Percentiles rank a stretch among this genome's conserved stretches.
Evolutionary conservation across 805 yeast genomes (phyloP).

Genomic region (Kazachstania psychrophila): DNA sequence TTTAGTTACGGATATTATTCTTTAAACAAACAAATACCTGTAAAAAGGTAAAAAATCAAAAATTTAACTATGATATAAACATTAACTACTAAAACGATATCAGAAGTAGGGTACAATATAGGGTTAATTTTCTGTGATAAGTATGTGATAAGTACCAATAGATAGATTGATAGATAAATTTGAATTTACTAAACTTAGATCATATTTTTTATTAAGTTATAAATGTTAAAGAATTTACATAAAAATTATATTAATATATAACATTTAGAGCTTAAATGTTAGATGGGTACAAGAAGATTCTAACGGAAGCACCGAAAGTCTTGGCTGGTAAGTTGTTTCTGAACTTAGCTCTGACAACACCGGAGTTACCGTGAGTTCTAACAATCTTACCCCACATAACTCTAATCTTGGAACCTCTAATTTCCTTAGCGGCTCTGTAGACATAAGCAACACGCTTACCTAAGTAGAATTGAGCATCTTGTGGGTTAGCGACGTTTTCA

Average conservation of each 20-base stretch:
- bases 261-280: slow-evolving; percentile 63
- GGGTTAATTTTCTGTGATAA: too few species aligned
- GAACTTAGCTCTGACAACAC: slow-evolving; percentile 98
- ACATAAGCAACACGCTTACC: slow-evolving; percentile 99
- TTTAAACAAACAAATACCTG: too few species aligned
- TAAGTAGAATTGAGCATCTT: slow-evolving; percentile 97
- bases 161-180: neutral
- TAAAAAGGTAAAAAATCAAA: too few species aligned
- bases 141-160: too few species aligned
- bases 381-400: slow-evolving; percentile 99
- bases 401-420: slow-evolving; percentile 98
- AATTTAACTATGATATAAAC: too few species aligned
- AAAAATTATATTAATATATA: slow-evolving; percentile 4
- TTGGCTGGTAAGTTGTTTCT: slow-evolving; percentile 98
- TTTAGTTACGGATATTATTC: too few species aligned
- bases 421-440: slow-evolving; percentile 96
- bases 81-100: too few species aligned
- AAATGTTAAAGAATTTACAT: slow-evolving; percentile 5
- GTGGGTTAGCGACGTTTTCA: slow-evolving; percentile 87
- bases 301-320: slow-evolving; percentile 99
- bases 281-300: slow-evolving; percentile 99
- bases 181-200: slow-evolving; percentile 1
- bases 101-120: too few species aligned
- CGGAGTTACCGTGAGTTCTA: slow-evolving; percentile 98
- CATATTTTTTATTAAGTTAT: slow-evolving; percentile 1